Base-by-base conservation (phyloP, 148 eudicot genomes). In the Vaccinium vitisidaea region DNA sequence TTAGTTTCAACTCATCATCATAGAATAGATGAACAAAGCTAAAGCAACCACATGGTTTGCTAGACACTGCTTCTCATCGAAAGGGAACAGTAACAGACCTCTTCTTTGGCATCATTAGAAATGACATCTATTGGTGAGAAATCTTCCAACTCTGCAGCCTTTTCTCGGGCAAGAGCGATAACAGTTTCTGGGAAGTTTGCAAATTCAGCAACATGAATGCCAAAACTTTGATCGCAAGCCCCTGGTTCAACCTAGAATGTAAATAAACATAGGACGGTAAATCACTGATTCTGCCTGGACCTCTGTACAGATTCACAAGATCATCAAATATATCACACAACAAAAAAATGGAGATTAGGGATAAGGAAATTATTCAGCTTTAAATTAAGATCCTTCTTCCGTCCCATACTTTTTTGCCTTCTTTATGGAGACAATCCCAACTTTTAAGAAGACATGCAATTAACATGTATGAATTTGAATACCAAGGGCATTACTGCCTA, bases 221-320 rank as follows among this genome's bases (percentile, higher is more conserved):
- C 99, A 76, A 97, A 97, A 91, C 99, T 97, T 91, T 97, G 99
- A 91, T 97, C 99, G 89, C 98, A 97, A 79, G 99, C 98, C 36
- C 99, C 99, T 48, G 93, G 93, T 87, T 95, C 98, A 88, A 97
- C 96, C 99, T 97, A 91, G 71, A 86, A 84, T 70, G 76, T 59
- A 79, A 81, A 61, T 69, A 14, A 25, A 87, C 23, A 61, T 52
- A 39, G 25, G 15, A 78, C 12, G 2, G 30, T 81, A 50, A 65
- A 39, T 30, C 43, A 50, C 53, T 61, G 55, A 48, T 79, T 78
- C 9, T 53, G 63, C 77, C 82, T 76, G 81, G 74, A 73, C 30
- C 15, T 46, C 21, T 8, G 5, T 63, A 65, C 77, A 30, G 53
- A 80, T 27, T 85, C 49, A 73, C 75, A 48, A 85, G 48, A 59